phyloP scores from a whole-genome alignment of 371 early-diverging fungal species.

The Dinochytrium kinnereticum region DNA sequence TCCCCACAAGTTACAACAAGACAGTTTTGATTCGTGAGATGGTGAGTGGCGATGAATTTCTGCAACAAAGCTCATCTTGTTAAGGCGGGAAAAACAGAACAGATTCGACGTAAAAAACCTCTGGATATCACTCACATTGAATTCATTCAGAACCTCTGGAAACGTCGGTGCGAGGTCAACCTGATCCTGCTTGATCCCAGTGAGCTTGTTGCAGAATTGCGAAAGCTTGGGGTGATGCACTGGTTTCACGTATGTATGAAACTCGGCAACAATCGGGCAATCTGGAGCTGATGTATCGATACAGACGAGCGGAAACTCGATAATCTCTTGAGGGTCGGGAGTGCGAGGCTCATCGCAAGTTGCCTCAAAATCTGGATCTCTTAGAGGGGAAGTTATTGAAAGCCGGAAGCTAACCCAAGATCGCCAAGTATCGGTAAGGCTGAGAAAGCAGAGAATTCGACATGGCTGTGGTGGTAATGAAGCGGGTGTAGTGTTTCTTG shows the following conservation, averaged over 20 bases:
- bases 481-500: no score
- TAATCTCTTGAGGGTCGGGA: constrained; percentile 72
- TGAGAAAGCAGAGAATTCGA: no score
- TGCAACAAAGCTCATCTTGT: background rate
- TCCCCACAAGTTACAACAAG: constrained; percentile 69
- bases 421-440: no score
- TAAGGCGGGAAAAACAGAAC: no score
- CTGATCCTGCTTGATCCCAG: constrained; percentile 57
- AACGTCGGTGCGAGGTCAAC: constrained; percentile 66
- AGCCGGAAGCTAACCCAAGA: no score
- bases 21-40: constrained; percentile 17
- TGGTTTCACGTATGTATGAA: constrained; percentile 74
- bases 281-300: constrained; percentile 58
- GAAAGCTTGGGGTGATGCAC: constrained; percentile 61
- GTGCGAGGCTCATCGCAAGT: constrained; percentile 68
- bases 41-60: constrained; percentile 12
- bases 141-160: constrained; percentile 46
- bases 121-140: constrained; percentile 17
- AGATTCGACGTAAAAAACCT: no score
- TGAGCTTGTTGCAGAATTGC: constrained; percentile 68
- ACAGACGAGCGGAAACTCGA: constrained; percentile 76
- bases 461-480: no score
- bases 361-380: constrained; percentile 80
- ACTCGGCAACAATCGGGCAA: constrained; percentile 69
- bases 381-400: no score